phyloP scores from a whole-genome alignment of 176 grass and related monocot species.

The Ampelocalamus luodianensis region DNA sequence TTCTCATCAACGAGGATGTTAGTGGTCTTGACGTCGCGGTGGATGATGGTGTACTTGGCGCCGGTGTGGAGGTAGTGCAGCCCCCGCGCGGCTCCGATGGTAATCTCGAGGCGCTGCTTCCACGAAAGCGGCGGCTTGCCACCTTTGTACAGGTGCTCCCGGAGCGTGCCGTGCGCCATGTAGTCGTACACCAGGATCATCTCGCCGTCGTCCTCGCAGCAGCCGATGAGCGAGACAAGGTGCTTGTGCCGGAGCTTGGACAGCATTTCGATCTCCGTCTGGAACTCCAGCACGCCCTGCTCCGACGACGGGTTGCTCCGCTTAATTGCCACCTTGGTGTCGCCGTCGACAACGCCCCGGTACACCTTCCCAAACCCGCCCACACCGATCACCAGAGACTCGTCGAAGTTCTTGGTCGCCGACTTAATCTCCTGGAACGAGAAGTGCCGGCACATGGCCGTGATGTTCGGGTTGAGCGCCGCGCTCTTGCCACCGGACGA shows the following conservation, averaged over 20 bases:
- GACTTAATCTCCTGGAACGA: slow-evolving; percentile 54
- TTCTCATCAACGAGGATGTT: slow-evolving; percentile 80
- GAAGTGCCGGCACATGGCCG: slow-evolving; percentile 75
- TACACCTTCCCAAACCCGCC: slow-evolving; percentile 67
- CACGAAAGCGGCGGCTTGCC: slow-evolving; percentile 63
- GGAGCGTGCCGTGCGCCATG: slow-evolving; percentile 52
- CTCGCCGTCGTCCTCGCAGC: slow-evolving; percentile 57
- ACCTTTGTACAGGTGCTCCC: slow-evolving; percentile 62
- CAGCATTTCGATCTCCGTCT: slow-evolving; percentile 63
- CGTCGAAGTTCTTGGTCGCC: slow-evolving; percentile 54
- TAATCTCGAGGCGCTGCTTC: slow-evolving; percentile 79
- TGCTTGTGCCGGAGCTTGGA: slow-evolving; percentile 64
- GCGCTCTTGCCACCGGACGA: slow-evolving; percentile 70
- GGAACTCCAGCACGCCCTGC: slow-evolving; percentile 58
- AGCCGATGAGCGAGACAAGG: slow-evolving; percentile 56
- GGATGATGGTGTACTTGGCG: slow-evolving; percentile 87
- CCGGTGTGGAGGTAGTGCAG: slow-evolving; percentile 89
- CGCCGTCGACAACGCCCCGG: slow-evolving; percentile 45
- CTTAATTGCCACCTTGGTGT: slow-evolving; percentile 61
- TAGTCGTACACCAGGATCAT: slow-evolving; percentile 28
- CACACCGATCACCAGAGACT: slow-evolving; percentile 54
- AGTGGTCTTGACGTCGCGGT: slow-evolving; percentile 89
- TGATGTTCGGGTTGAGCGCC: slow-evolving; percentile 60
- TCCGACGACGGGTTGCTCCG: slow-evolving; percentile 53
- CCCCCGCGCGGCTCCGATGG: slow-evolving; percentile 69